Evolutionary conservation across 805 yeast genomes (phyloP).

Genomic region (Vanderwaltozyma yarrowii): DNA sequence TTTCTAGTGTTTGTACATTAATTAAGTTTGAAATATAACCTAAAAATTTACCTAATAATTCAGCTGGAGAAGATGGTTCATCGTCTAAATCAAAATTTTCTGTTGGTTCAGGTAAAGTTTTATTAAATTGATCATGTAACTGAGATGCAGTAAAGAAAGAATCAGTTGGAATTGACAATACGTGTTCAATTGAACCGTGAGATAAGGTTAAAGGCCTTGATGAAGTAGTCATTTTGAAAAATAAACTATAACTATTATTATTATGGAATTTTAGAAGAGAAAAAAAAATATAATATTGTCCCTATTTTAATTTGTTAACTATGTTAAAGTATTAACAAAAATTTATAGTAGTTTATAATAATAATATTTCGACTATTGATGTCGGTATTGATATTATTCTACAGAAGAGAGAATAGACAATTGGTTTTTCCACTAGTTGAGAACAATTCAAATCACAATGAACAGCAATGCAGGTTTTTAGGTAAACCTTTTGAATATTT

Average conservation of each 20-base stretch:
- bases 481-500: too few relatives aligned
- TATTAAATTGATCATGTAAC: slow-evolving; percentile 74
- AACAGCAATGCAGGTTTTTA: too few relatives aligned
- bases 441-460: too few relatives aligned
- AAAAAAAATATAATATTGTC: too few relatives aligned
- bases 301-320: too few relatives aligned
- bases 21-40: slow-evolving; percentile 54
- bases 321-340: too few relatives aligned
- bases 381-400: too few relatives aligned
- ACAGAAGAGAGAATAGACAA: too few relatives aligned
- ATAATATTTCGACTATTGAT: too few relatives aligned
- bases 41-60: slow-evolving; percentile 72
- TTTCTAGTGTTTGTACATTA: slow-evolving; percentile 26
- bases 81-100: slow-evolving; percentile 79
- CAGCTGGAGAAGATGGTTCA: slow-evolving; percentile 82
- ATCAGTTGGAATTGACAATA: slow-evolving; percentile 75
- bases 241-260: not conserved
- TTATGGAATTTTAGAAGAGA: not conserved
- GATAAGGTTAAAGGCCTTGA: slow-evolving; percentile 73
- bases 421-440: too few relatives aligned
- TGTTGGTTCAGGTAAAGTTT: slow-evolving; percentile 66
- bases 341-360: too few relatives aligned
- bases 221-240: slow-evolving; percentile 24
- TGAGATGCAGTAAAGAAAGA: slow-evolving; percentile 75
- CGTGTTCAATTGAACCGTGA: slow-evolving; percentile 84